Evolutionary conservation across 1,139 yeast genomes (phyloP), one percentile per base, ranked within the genome.

Genomic region (Saccharomyces pastorianus): DNA sequence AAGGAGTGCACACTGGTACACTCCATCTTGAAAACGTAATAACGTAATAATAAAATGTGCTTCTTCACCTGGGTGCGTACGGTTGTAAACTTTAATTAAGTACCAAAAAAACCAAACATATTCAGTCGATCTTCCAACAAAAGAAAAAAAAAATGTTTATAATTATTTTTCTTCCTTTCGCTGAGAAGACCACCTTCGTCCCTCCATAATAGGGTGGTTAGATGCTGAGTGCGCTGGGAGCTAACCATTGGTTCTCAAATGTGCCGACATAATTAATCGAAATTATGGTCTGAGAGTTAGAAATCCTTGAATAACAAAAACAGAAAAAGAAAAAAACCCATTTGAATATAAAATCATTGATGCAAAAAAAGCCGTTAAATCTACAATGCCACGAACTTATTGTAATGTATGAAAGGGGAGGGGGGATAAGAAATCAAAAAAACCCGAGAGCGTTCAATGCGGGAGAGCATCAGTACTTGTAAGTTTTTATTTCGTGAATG

Each of bases 51-150:
- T 2, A 17, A 38, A 17, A 11, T 38, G 44, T 38, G 44, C 44
- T 38, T 38, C 44, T 38, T 13, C 44, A 38, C 25, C 7, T 17
- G 23, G 44, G 9, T 38, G 9, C n/a, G 25, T 38, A 38, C 25
- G 26, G 25, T 38, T 38, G 44, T 38, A 17, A 38, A 38, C 44
- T 38, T 38, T 38, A 17, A 17, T 53, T 27, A 41, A 23, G 25
- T 55, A 56, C 66, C 67, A 64, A 65, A 66, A 60, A 59, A 62
- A 64, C 60, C 68, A 62, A 65, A 65, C 70, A 57, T 65, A 57
- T 62, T 53, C 61, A 59, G 68, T 64, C 69, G 63, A 61, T 56
- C 44, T 38, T 5, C 9, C 44, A 4, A 17, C 5, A 13, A 6
- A 20, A 17, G 5, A 9, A 38, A 6, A 6, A 17, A 38, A 17